Evolutionary conservation across 2,329 filamentous ascomycete genomes (phyloP), one percentile per base, ranked within the genome.

Genomic region (Rhinocladiella mackenziei): DNA sequence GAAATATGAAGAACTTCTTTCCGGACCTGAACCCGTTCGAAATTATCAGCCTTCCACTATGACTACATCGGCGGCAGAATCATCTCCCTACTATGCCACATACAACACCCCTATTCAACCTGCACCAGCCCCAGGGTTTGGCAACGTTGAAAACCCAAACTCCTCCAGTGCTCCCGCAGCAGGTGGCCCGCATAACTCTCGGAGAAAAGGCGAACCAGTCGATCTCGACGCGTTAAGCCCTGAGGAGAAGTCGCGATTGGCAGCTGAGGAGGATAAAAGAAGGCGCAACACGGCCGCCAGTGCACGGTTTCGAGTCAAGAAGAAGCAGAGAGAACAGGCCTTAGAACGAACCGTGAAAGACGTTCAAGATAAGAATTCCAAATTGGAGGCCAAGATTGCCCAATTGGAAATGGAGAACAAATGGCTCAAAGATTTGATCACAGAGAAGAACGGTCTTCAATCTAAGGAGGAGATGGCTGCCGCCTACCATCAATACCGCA

Each of bases 311-410:
- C 84, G 88, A 48, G 81, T 92, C 63, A 94, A 94, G 80, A 94
- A 94, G 83, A 94, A 94, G 79, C 86, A 92, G 69, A 83, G 88
- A 38, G 88, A 94, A 71, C 85, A 89, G 65, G 84, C 86, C 6
- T 79, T 98, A 39, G 86, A 91, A 66, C 81, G 80, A 60, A 83
- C 80, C 3, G 83, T 87, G 58, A 88, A 89, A 66, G 88, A 94
- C 56, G 86, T 91, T 68, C 79, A 79, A 19, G 85, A 92, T 33
- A 89, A 89, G 69, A 84, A 89, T 39, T 73, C 78, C 13, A 72
- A 73, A 13, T 75, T 94, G 5, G 86, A 94, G 67, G 75, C 75
- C 58, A 80, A 80, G 46, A 83, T 92, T 42, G 76, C 77, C 45
- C 82, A 88, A 59, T 76, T 91, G n/a, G 83, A 88, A 69, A 84